Conservation (phyloP, 2,329 filamentous ascomycete species). For the Tolypocladium inflatum region DNA sequence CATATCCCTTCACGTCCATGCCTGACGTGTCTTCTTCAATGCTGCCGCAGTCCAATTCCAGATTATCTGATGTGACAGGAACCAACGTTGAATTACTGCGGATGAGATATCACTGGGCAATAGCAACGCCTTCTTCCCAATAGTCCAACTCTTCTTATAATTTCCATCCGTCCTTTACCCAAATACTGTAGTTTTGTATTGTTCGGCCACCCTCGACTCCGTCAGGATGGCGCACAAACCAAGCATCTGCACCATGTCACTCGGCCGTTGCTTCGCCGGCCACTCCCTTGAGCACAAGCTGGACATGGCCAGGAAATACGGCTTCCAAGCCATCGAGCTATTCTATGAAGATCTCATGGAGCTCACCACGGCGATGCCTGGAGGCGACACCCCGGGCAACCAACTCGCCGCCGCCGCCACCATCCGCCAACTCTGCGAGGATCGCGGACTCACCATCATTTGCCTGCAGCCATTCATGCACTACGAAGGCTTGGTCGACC, state of each 20-base stretch:
- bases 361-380: conserved; percentile 37
- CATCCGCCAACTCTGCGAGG: conserved; percentile 47
- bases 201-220: not conserved
- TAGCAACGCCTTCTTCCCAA: not conserved
- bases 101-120: too few species aligned
- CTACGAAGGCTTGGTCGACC: conserved; percentile 64
- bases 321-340: conserved; percentile 62
- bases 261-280: conserved; percentile 59
- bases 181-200: not conserved
- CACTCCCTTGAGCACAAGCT: conserved; percentile 61
- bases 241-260: conserved; percentile 67
- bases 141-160: not conserved
- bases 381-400: conserved; percentile 26
- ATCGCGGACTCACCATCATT: conserved; percentile 44
- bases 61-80: too few species aligned
- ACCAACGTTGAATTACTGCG: too few species aligned
- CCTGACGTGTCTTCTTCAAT: too few species aligned
- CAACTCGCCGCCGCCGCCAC: conserved; percentile 48
- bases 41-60: too few species aligned
- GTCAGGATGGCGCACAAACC: conserved; percentile 27
- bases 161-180: not conserved
- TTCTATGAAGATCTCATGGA: conserved; percentile 69
- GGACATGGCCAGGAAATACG: conserved; percentile 53
- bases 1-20: too few species aligned
- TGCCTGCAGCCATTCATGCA: conserved; percentile 70